Evolutionary conservation across 164 flowering plant genomes (phyloP).

Genomic region (Cinnamomum micranthum): DNA sequence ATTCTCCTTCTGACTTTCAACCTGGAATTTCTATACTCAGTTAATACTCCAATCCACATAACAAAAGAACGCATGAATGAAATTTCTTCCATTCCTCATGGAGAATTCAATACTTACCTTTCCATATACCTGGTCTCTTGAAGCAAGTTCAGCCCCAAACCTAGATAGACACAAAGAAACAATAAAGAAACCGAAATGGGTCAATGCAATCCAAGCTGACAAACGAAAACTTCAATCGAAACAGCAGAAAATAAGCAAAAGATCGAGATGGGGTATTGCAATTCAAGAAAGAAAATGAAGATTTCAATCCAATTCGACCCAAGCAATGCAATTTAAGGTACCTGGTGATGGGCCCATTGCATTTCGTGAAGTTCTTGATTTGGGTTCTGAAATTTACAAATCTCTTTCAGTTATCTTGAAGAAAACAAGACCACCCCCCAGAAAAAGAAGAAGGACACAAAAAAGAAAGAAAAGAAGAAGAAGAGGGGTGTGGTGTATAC

Average conservation of each 20-base stretch:
- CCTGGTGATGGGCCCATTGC: constrained; percentile 7
- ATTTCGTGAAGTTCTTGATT: neutral
- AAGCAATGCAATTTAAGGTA: neutral
- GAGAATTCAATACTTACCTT: constrained; percentile 6
- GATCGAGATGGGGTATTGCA: neutral
- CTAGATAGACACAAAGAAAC: neutral
- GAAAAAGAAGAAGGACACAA: neutral
- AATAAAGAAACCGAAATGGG: neutral
- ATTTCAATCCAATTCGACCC: neutral
- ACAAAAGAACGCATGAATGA: neutral
- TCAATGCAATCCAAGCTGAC: neutral
- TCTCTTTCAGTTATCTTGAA: neutral
- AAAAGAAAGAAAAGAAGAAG: neutral
- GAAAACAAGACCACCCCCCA: neutral
- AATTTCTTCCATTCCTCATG: neutral
- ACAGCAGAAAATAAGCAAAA: neutral
- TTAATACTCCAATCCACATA: neutral
- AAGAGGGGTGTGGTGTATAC: neutral
- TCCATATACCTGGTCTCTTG: constrained; percentile 1
- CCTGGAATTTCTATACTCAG: neutral
- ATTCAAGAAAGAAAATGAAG: neutral
- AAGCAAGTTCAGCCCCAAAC: constrained; percentile 1
- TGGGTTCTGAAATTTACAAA: neutral
- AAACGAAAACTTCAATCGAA: neutral
- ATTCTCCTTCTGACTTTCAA: neutral